These are phyloP conservation scores for Phyllostachys edulis DNA, from an alignment of 176 grass and related monocot genomes.

Conservation along the genomic window DNA sequence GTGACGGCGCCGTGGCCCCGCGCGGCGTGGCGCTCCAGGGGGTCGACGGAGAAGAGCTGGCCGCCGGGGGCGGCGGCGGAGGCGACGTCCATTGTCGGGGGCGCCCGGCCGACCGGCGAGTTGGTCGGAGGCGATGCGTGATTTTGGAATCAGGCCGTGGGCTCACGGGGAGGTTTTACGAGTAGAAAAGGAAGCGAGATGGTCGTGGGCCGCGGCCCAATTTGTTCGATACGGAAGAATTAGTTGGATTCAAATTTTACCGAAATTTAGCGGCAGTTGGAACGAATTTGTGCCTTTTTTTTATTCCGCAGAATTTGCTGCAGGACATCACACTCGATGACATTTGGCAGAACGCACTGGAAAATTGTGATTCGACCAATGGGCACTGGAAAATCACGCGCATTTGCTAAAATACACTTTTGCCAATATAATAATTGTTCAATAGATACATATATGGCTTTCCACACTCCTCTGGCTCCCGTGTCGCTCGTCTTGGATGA, in stretches of 20 bases:
- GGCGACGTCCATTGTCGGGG: conserved; percentile 22
- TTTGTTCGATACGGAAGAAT: background rate
- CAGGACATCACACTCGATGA: too few relatives aligned
- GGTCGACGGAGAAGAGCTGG: conserved; percentile 76
- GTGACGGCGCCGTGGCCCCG: conserved; percentile 81
- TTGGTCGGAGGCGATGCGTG: background rate
- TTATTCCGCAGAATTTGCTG: too few relatives aligned
- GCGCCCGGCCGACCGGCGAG: background rate
- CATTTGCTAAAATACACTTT: too few relatives aligned
- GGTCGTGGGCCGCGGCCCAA: background rate
- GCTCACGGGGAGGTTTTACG: background rate
- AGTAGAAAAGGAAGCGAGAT: background rate
- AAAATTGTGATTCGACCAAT: too few relatives aligned
- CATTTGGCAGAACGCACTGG: too few relatives aligned
- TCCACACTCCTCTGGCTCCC: too few relatives aligned
- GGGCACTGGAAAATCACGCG: too few relatives aligned
- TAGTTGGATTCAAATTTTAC: background rate
- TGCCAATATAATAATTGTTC: background rate
- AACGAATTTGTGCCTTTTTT: too few relatives aligned
- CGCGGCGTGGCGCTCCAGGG: conserved; percentile 75
- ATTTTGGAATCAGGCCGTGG: background rate
- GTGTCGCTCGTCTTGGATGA: too few relatives aligned
- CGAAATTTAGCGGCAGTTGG: background rate
- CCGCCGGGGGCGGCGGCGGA: conserved; percentile 28
- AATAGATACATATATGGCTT: too few relatives aligned